phyloP scores from a whole-genome alignment of 108 stramenopile species.

The Nitzschia inconspicua region DNA sequence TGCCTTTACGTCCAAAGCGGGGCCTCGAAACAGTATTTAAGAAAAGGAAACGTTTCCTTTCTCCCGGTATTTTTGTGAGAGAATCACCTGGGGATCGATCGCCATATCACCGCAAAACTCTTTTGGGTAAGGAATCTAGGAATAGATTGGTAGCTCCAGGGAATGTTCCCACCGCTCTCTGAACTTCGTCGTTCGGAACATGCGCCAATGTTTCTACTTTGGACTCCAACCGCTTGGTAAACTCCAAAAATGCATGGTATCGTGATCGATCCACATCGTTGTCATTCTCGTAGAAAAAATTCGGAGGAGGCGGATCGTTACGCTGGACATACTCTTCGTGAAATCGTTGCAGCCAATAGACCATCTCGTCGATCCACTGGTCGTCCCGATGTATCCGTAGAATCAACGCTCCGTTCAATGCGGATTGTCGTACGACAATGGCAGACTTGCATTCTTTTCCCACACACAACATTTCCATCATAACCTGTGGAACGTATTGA shows the following conservation, averaged over 20 bases:
- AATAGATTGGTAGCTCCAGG: conserved; percentile 17
- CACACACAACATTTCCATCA: conserved; percentile 86
- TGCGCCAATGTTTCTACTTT: conserved; percentile 23
- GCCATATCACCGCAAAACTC: too few relatives aligned
- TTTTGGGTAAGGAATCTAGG: too few relatives aligned
- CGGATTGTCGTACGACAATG: conserved; percentile 82
- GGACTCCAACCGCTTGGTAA: conserved; percentile 9
- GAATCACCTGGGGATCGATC: too few relatives aligned
- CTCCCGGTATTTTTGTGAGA: too few relatives aligned
- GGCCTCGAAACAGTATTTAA: too few relatives aligned
- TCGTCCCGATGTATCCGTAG: conserved; percentile 76
- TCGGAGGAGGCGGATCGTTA: conserved; percentile 44
- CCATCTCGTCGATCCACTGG: conserved; percentile 81
- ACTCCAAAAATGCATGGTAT: conserved; percentile 25
- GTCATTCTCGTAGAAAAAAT: conserved; percentile 48
- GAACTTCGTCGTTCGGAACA: conserved; percentile 21
- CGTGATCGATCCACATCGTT: conserved; percentile 3
- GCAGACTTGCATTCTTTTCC: conserved; percentile 66
- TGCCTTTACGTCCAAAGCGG: too few relatives aligned
- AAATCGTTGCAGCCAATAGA: conserved; percentile 69
- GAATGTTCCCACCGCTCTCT: conserved; percentile 2
- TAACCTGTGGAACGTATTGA: conserved; percentile 76
- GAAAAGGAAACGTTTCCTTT: too few relatives aligned
- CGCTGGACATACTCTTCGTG: conserved; percentile 48
- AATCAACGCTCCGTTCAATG: conserved; percentile 70